Percentiles rank a stretch among this genome's conserved stretches.
Evolutionary conservation across 75 land plant species (phyloP).

Genomic region (Sequoiadendron giganteum): DNA sequence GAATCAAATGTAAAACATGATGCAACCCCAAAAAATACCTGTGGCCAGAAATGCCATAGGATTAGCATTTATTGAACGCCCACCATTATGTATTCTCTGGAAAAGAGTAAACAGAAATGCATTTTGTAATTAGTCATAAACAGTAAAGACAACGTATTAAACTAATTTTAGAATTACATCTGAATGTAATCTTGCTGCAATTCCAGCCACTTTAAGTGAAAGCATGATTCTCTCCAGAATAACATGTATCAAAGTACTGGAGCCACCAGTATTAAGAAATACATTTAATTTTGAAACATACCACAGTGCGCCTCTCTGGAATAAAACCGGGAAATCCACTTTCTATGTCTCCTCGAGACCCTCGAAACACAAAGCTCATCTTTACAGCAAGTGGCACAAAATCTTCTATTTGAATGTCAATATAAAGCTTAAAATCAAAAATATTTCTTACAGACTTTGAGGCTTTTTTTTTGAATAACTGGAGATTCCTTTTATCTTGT

Average conservation of each 20-base stretch:
- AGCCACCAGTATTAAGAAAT: neutral
- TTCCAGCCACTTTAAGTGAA: neutral
- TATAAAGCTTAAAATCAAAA: neutral
- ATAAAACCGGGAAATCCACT: slow-evolving; percentile 65
- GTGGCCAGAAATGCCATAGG: slow-evolving; percentile 86
- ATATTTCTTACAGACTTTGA: neutral
- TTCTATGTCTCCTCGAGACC: slow-evolving; percentile 73
- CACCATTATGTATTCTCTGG: slow-evolving; percentile 74
- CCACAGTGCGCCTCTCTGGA: slow-evolving; percentile 82
- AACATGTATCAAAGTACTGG: neutral
- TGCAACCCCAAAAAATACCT: slow-evolving; percentile 35
- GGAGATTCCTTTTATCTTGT: neutral
- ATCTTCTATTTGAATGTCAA: neutral
- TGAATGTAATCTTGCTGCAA: neutral
- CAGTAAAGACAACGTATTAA: neutral
- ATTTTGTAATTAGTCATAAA: slow-evolving; percentile 7
- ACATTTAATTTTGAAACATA: slow-evolving; percentile 17
- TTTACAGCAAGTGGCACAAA: slow-evolving; percentile 4
- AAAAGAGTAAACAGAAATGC: neutral
- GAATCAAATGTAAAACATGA: neutral
- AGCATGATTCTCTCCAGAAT: neutral
- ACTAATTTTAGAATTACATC: neutral
- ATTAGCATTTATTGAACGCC: slow-evolving; percentile 79
- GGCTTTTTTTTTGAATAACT: neutral
- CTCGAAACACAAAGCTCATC: slow-evolving; percentile 88